These are phyloP conservation scores for Kazachstania martiniae DNA, from an alignment of 805 yeast species.

Conservation along the genomic window DNA sequence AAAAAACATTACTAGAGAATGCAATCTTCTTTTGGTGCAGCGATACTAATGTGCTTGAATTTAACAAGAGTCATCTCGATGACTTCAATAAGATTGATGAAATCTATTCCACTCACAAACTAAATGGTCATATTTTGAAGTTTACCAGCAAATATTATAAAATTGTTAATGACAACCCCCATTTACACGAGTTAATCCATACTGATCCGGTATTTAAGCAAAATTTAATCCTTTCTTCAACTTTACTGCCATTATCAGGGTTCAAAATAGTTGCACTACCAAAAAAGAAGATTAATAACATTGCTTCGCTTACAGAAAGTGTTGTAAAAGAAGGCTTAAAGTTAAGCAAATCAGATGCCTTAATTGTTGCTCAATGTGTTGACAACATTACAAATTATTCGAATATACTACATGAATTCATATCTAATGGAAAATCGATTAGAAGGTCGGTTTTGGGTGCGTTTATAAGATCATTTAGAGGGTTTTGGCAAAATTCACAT, in stretches of 20 bases:
- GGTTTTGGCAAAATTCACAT: constrained; percentile 39
- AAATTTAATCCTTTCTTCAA: constrained; percentile 10
- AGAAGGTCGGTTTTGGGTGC: constrained; percentile 52
- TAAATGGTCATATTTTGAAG: constrained; percentile 8
- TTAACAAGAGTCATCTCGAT: constrained; percentile 13
- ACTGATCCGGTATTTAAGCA: too few species aligned
- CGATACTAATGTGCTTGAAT: constrained; percentile 13
- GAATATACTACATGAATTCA: constrained; percentile 16
- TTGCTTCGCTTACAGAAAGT: constrained; percentile 28
- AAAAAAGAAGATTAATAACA: constrained; percentile 19
- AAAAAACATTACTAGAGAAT: constrained; percentile 42
- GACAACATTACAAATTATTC: constrained; percentile 23
- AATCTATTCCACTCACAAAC: constrained; percentile 10
- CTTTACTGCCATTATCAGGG: constrained; percentile 17
- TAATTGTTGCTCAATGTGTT: constrained; percentile 37
- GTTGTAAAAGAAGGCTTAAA: constrained; percentile 63
- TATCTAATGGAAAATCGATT: constrained; percentile 12
- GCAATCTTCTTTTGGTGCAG: constrained; percentile 42
- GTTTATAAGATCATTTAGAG: constrained; percentile 43
- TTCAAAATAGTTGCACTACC: constrained; percentile 17
- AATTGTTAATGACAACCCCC: too few species aligned
- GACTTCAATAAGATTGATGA: constrained; percentile 7
- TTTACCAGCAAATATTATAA: constrained; percentile 4
- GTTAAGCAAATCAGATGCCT: constrained; percentile 46
- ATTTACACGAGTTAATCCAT: constrained; percentile 2